These are phyloP conservation scores for Dunaliella sp. DNA, from an alignment of 139 green algal species.

Conservation along the genomic window DNA sequence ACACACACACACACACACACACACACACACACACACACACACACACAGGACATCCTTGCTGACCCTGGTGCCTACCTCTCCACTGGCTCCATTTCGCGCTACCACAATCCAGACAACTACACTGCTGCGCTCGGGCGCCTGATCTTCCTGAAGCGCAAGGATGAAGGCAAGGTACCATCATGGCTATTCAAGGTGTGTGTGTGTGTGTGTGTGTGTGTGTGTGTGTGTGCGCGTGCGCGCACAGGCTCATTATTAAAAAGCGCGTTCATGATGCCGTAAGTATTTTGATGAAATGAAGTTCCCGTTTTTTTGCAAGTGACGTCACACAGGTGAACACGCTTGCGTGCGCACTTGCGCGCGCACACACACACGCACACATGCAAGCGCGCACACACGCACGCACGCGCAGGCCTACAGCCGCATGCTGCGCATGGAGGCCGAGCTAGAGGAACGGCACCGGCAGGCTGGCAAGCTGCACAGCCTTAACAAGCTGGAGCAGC, in stretches of 20 bases:
- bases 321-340: no score
- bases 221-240: no score
- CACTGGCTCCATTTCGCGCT: slow-evolving; percentile 82
- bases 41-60: slow-evolving; percentile 68
- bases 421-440: background rate
- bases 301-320: no score
- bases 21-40: background rate
- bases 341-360: no score
- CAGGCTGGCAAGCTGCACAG: background rate
- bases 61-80: slow-evolving; percentile 83
- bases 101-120: slow-evolving; percentile 98
- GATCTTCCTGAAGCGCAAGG: slow-evolving; percentile 23
- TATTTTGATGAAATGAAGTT: no score
- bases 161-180: slow-evolving; percentile 9
- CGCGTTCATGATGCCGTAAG: no score
- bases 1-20: background rate
- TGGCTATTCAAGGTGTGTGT: background rate
- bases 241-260: no score
- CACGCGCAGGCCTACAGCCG: slow-evolving; percentile 1
- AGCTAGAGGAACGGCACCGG: background rate
- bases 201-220: background rate
- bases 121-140: slow-evolving; percentile 46
- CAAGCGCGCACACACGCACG: background rate
- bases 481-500: background rate
- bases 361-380: no score